Percentiles rank a stretch among this genome's conserved stretches.
Conservation (phyloP, 192 early-diverging fungal species). For the Backusella tarrabulga region DNA sequence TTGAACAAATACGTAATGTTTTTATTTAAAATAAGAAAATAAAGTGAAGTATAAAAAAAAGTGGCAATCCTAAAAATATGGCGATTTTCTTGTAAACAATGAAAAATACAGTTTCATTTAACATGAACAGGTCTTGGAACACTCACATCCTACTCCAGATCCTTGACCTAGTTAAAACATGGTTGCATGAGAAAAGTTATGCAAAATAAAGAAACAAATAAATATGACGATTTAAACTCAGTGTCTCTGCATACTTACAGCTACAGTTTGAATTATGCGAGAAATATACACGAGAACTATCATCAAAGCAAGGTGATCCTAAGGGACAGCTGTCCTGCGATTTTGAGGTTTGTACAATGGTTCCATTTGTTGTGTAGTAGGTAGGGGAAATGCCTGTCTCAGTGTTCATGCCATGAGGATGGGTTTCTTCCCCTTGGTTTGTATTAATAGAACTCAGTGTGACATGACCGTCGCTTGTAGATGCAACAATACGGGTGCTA, state of each 20-base stretch:
- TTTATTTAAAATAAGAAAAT: too few relatives aligned
- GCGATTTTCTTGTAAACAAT: too few relatives aligned
- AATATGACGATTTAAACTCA: neutral
- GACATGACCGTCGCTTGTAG: neutral
- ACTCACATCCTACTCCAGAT: neutral
- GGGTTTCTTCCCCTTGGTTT: neutral
- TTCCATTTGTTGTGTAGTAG: neutral
- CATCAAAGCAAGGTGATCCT: neutral
- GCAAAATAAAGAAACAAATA: neutral
- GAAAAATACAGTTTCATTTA: neutral
- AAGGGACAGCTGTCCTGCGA: neutral
- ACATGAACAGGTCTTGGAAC: neutral
- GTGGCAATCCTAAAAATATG: too few relatives aligned
- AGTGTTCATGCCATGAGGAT: neutral
- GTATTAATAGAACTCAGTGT: neutral
- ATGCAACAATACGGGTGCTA: neutral
- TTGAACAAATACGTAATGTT: too few relatives aligned
- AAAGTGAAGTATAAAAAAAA: too few relatives aligned
- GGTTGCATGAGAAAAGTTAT: neutral
- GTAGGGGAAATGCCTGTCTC: neutral
- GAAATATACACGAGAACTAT: neutral
- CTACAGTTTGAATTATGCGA: neutral
- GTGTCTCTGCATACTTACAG: neutral
- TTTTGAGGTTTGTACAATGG: neutral
- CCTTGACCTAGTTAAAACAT: neutral